A percentile compares a stretch with the other conserved stretches of the same genome.
These are phyloP conservation scores for Verticillium tricorpus DNA, from an alignment of 2,329 filamentous ascomycete genomes.

Conservation along the genomic window DNA sequence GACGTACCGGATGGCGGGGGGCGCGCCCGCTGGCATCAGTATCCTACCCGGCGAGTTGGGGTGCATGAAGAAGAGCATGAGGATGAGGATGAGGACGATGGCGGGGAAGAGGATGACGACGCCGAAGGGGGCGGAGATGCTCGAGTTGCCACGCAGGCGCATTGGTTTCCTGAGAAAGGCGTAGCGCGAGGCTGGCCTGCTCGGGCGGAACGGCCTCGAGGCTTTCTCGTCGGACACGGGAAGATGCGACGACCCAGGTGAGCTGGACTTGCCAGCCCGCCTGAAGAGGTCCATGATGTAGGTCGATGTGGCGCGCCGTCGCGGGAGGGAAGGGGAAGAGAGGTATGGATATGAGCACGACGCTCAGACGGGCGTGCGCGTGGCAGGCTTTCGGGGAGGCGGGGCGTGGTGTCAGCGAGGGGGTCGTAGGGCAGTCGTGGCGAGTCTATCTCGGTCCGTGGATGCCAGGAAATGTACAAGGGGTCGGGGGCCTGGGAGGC, in stretches of 20 bases:
- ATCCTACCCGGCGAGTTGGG: conserved; percentile 77
- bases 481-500: background rate
- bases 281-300: conserved; percentile 53
- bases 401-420: background rate
- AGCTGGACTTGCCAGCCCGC: conserved; percentile 47
- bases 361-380: background rate
- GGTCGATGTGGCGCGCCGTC: background rate
- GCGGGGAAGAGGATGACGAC: conserved; percentile 90
- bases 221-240: conserved; percentile 48
- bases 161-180: conserved; percentile 84
- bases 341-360: background rate
- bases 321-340: background rate
- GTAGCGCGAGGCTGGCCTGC: conserved; percentile 46
- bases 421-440: background rate
- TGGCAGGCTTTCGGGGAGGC: background rate
- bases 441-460: background rate
- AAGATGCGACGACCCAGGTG: conserved; percentile 35
- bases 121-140: conserved; percentile 86
- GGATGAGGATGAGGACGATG: conserved; percentile 85
- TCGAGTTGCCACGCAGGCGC: conserved; percentile 85
- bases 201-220: conserved; percentile 28
- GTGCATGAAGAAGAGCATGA: conserved; percentile 85
- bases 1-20: conserved; percentile 81
- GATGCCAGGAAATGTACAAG: background rate
- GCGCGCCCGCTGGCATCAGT: conserved; percentile 81